Evolutionary conservation across 1,139 yeast species (phyloP).

Genomic region (Debaryomyces nepalensis): DNA sequence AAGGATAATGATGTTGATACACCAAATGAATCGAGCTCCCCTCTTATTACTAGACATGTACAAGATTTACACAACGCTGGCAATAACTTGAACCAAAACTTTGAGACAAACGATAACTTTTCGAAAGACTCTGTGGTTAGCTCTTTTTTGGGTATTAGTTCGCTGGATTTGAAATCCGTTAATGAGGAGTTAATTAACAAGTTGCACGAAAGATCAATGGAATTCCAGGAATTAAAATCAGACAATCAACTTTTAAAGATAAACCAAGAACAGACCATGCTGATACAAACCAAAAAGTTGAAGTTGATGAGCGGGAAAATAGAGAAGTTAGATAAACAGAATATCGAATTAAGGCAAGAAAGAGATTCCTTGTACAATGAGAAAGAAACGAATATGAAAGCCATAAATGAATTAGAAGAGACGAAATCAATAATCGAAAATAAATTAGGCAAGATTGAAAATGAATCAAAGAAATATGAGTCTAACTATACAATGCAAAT

Average conservation of each 20-base stretch:
- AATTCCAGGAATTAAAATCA: slow-evolving; percentile 54
- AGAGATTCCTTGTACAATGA: slow-evolving; percentile 30
- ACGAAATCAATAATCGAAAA: slow-evolving; percentile 30
- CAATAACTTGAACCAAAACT: slow-evolving; percentile 1
- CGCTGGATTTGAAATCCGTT: slow-evolving; percentile 24
- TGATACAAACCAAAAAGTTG: slow-evolving; percentile 29
- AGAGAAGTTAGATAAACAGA: slow-evolving; percentile 28
- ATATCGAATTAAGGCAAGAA: slow-evolving; percentile 34
- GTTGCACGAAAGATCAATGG: slow-evolving; percentile 49
- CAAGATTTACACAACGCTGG: slow-evolving; percentile 1
- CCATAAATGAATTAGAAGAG: slow-evolving; percentile 20
- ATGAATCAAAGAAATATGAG: slow-evolving; percentile 16
- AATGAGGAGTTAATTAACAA: slow-evolving; percentile 32
- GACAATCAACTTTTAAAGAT: slow-evolving; percentile 56
- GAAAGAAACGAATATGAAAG: slow-evolving; percentile 21
- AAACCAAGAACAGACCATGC: slow-evolving; percentile 57
- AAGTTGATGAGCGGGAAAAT: slow-evolving; percentile 32
- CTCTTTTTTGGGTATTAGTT: slow-evolving; percentile 42
- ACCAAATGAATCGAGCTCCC: slow-evolving; percentile 24
- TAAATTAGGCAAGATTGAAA: slow-evolving; percentile 25
- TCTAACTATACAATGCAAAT: slow-evolving; percentile 17
- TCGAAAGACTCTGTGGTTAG: slow-evolving; percentile 20
- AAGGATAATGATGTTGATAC: slow-evolving; percentile 27
- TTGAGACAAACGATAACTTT: slow-evolving; percentile 13
- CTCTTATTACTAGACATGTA: slow-evolving; percentile 19